A percentile compares a stretch with the other conserved stretches of the same genome.
These are phyloP conservation scores for Marasmius sp. DNA, from an alignment of 1,284 basidiomycete genomes.

Conservation along the genomic window DNA sequence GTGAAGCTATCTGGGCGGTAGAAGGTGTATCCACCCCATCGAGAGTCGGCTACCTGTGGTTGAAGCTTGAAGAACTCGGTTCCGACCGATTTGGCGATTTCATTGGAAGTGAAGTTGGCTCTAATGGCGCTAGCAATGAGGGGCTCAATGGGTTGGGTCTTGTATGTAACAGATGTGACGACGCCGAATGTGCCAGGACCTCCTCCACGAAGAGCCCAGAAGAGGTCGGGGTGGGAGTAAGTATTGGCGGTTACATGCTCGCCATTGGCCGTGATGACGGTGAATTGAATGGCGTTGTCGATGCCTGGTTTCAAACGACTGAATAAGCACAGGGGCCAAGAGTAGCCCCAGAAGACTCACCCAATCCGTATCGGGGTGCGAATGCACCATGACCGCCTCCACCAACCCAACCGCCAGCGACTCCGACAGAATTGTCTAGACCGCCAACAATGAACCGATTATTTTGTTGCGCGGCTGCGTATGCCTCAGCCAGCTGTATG, in stretches of 20 bases:
- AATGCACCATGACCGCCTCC: slow-evolving; percentile 14
- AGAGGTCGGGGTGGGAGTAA: slow-evolving; percentile 37
- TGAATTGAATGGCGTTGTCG: slow-evolving; percentile 41
- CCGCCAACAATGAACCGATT: slow-evolving; percentile 37
- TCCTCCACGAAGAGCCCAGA: slow-evolving; percentile 52
- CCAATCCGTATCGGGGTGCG: slow-evolving; percentile 41
- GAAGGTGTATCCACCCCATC: slow-evolving; percentile 26
- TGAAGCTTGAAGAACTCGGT: slow-evolving; percentile 24
- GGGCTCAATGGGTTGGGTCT: slow-evolving; percentile 32
- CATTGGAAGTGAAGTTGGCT: slow-evolving; percentile 23
- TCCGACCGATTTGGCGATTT: slow-evolving; percentile 18
- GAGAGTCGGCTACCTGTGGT: slow-evolving; percentile 22
- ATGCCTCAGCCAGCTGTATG: slow-evolving; percentile 45
- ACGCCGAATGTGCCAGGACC: slow-evolving; percentile 46
- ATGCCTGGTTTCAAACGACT: slow-evolving; percentile 25
- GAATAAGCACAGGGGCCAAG: neutral
- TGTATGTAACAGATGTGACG: slow-evolving; percentile 37
- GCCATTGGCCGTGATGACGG: slow-evolving; percentile 37
- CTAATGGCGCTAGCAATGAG: slow-evolving; percentile 18
- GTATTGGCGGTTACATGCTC: slow-evolving; percentile 32
- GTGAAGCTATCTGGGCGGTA: slow-evolving; percentile 12
- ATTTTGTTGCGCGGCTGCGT: slow-evolving; percentile 30
- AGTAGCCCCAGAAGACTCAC: slow-evolving; percentile 14
- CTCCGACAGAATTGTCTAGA: slow-evolving; percentile 26
- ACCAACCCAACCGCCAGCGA: slow-evolving; percentile 5